Base-by-base conservation (phyloP, 2,329 filamentous ascomycete species). In the Parastagonospora avenae region DNA sequence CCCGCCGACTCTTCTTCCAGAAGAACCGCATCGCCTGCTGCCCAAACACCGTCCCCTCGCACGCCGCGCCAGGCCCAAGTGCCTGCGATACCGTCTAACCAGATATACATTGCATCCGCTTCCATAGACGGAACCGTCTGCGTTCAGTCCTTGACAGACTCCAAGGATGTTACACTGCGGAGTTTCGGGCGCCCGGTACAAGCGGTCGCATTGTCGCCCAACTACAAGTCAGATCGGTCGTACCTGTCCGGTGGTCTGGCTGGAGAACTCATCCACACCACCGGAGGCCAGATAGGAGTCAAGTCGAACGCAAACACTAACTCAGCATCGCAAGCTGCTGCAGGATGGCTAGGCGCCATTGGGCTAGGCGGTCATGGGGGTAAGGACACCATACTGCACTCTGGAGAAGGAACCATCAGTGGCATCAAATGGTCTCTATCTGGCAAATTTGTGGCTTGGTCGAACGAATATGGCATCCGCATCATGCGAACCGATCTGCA, bases 61-160 rank as follows among this genome's bases (percentile, higher is more conserved):
- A 74, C 79, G 7, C 81, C 84, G 10, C 79, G 82, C 50, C 81
- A 88, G 55, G 73, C 78, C 0, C 77, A 81, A 1, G 79, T 96
- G 2, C 86, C 90, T 0, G 85, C 87, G 52, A 91, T 82, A 0
- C 89, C 91, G 0, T 92, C 91, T 2, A 97, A 97, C 65, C 88
- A 92, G 46, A 96, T 99, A 35, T 90, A 94, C 71, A 90, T 99
- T 60, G 93, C 89, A 1, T 96, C 93, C 1, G 91, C 94, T 0
- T 97, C 94, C 0, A 90, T 96, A 68, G 94, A 99, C 72, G 95
- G 94, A 14, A 93, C 97, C 68, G 91, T 99, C 11, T 97, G 94
- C 64, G 85, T 99, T 1, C 88, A 92, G 51, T 96, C 91, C 1
- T 77, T 99, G 15, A 77, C 94, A 15, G 93, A 99, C 66, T 77